Base-by-base conservation (phyloP, 345 rosid genomes). In the Trapa bicornis region DNA sequence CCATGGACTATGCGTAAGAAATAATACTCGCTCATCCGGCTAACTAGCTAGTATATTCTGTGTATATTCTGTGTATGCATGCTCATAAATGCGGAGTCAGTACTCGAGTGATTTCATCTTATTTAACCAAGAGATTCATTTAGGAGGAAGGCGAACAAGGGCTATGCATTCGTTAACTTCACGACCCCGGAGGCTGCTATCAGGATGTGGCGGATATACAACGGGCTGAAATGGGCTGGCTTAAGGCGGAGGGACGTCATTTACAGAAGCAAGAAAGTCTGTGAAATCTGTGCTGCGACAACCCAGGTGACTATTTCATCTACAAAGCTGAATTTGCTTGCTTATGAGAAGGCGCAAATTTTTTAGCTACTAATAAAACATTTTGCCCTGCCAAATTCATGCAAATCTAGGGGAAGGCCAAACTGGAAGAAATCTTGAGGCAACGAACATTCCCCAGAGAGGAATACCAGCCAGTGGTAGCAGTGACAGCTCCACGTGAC, bases 131-230 rank as follows among this genome's bases (percentile, higher is more conserved):
- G 2, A 6, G 1, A 11, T 7, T 45, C 3, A 11, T 32, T 41
- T 36, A 60, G 68, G 42, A 75, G 75, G 16, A 75, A 71, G 66
- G 54, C 73, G 71, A 81, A 81, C 68, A 77, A 76, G 76, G 85
- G 85, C n/a, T 79, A 81, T 58, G 85, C 81, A 47, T 81, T 81
- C 68, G 83, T 81, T 52, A 81, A 81, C 81, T 76, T 81, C 77
- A 81, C 85, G 2, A 77, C 69, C 0, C 61, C 74, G 3, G 71
- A 32, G 32, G 85, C 69, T 9, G 76, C 82, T 1, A 29, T 45
- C 67, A 71, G 83, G 71, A 71, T 81, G 10, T 74, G 72, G 67
- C 66, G 64, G 43, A 80, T 79, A 11, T 79, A 70, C 62, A 72
- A 81, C 62, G 54, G 62, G 47, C 72, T 71, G 47, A 77, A 74